A percentile compares a stretch with the other conserved stretches of the same genome.
Evolutionary conservation across 805 yeast genomes (phyloP).

Genomic region (Candida ovalis): DNA sequence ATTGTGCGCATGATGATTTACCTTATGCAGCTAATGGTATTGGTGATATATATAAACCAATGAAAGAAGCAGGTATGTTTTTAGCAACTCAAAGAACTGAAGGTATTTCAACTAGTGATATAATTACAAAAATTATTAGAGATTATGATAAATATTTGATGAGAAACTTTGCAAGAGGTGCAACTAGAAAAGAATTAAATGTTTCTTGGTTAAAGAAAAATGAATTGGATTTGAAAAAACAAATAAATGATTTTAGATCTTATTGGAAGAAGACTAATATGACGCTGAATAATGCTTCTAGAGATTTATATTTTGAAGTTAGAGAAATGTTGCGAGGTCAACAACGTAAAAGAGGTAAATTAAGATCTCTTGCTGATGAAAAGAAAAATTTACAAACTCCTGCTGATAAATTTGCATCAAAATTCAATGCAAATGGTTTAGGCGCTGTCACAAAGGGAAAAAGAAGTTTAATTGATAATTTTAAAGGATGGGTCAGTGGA

Average conservation of each 20-base stretch:
- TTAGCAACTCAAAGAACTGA: conserved; percentile 94
- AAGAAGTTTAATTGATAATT: conserved; percentile 30
- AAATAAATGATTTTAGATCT: conserved; percentile 80
- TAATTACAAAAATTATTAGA: conserved; percentile 88
- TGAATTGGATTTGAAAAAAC: conserved; percentile 90
- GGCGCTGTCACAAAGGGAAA: conserved; percentile 12
- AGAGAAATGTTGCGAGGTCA: conserved; percentile 57
- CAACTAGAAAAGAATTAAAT: conserved; percentile 91
- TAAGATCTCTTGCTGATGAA: conserved; percentile 4
- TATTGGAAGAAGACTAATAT: conserved; percentile 77
- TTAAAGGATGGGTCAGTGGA: conserved; percentile 32
- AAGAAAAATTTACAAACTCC: conserved; percentile 40
- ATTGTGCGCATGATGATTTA: conserved; percentile 95
- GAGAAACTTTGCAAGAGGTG: conserved; percentile 98
- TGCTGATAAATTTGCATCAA: conserved; percentile 63
- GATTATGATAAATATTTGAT: conserved; percentile 95
- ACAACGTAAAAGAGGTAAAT: conserved; percentile 11
- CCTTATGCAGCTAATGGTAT: conserved; percentile 89
- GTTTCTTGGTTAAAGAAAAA: conserved; percentile 97
- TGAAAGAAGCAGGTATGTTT: conserved; percentile 87
- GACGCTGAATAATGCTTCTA: conserved; percentile 65
- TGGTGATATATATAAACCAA: conserved; percentile 91
- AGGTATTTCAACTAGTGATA: conserved; percentile 93
- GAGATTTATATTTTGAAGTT: conserved; percentile 81
- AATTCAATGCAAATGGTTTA: conserved; percentile 53